Base-by-base conservation (phyloP, 306 rosid species). In the Cyclanthera cordifolia region DNA sequence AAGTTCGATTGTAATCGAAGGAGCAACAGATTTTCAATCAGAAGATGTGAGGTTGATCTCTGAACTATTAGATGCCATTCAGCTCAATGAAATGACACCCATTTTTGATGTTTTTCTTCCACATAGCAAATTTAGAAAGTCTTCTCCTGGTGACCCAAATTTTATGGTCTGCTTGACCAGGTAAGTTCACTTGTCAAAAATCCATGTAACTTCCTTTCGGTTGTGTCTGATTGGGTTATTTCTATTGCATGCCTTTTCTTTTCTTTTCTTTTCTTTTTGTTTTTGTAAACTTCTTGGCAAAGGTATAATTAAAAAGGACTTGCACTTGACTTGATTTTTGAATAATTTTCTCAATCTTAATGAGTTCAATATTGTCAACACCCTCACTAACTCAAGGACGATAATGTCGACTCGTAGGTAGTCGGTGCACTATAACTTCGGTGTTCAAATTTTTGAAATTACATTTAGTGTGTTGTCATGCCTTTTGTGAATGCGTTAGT, bases 31-130 rank as follows among this genome's bases (percentile, higher is more conserved):
- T 49, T 14, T 25, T 51, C 79, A 56, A 60, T 75, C 73, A 6
- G 27, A 75, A 55, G 74, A 79, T 13, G 72, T 76, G 50, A 23
- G 11, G 30, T 81, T 78, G 17, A 72, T 89, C 34, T 16, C 61
- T 43, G 66, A 71, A 65, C 71, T 80, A 78, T 80, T 93, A 30
- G 74, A 76, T 34, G 55, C 72, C 37, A 17, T 87, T 84, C 86
- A 80, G 53, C 77, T 89, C 28, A 67, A 76, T 32, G 85, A 85
- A 53, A 61, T 60, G 37, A 79, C 74, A 76, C 93, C 82, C 27
- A 75, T 80, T 73, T 89, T 85, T 78, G 89, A 89, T 76, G 82
- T 86, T 74, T 86, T 80, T 83, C 93, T 77, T 30, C 98, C 98
- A 56, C 83, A 89, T 73, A 84, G 82, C 85, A 84, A 81, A 75